A percentile compares a stretch with the other conserved stretches of the same genome.
These are phyloP conservation scores for Lactifluus pinguis DNA, from an alignment of 768 basidiomycete genomes.

Conservation along the genomic window DNA sequence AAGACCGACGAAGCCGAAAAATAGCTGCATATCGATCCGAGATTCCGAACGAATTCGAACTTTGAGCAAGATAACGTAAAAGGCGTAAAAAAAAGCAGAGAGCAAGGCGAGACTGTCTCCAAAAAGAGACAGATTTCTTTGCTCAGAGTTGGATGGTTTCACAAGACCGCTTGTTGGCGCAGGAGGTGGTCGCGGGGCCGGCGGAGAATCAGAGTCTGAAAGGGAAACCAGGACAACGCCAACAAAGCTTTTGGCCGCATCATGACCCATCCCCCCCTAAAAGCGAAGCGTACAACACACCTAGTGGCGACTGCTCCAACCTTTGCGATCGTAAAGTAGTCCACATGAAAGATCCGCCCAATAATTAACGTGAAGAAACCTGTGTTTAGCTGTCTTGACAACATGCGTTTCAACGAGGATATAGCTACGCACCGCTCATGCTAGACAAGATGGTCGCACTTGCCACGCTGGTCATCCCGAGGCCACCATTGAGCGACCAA, in stretches of 20 bases:
- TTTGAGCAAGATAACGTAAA: constrained; percentile 86
- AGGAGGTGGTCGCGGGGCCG: constrained; percentile 6
- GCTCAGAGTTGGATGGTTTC: constrained; percentile 12
- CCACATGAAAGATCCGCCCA: constrained; percentile 76
- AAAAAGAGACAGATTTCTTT: constrained; percentile 28
- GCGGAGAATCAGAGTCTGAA: constrained; percentile 50
- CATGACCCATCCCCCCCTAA: neutral
- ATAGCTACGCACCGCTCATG: constrained; percentile 63
- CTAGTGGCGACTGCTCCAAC: constrained; percentile 69
- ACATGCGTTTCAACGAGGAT: neutral
- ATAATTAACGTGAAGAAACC: constrained; percentile 91
- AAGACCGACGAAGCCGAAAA: constrained; percentile 89
- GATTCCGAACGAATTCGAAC: constrained; percentile 75
- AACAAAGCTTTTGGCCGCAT: constrained; percentile 47
- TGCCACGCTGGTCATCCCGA: constrained; percentile 88
- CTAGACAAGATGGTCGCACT: constrained; percentile 85
- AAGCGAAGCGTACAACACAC: constrained; percentile 32
- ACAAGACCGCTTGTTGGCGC: constrained; percentile 4
- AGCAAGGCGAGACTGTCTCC: constrained; percentile 81
- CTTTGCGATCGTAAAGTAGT: constrained; percentile 64
- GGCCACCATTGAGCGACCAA: constrained; percentile 77
- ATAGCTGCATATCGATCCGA: constrained; percentile 85
- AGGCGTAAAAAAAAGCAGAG: constrained; percentile 82
- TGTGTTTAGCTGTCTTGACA: constrained; percentile 24
- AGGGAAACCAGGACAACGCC: constrained; percentile 86